A percentile compares a stretch with the other conserved stretches of the same genome.
phyloP scores from a whole-genome alignment of 371 early-diverging fungal genomes.

The Syncephalastrum contaminatum region DNA sequence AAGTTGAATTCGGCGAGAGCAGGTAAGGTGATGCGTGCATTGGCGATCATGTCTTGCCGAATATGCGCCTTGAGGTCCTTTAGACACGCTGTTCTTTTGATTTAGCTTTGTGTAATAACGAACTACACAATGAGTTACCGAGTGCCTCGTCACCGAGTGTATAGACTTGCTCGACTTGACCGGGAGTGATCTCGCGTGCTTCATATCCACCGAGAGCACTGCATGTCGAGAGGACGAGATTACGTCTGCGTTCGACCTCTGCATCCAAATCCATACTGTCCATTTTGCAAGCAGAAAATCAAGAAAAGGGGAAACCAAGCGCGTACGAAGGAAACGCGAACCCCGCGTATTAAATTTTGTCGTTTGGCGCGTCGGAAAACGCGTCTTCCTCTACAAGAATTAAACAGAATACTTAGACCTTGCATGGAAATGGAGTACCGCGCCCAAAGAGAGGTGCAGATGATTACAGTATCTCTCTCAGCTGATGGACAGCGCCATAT shows the following conservation, averaged over 20 bases:
- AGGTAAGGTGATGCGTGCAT: slow-evolving; percentile 58
- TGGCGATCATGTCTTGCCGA: slow-evolving; percentile 64
- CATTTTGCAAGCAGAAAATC: slow-evolving; percentile 14
- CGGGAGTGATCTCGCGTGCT: slow-evolving; percentile 40
- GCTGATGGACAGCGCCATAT: no score
- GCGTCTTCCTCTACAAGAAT: no score
- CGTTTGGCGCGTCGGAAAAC: no score
- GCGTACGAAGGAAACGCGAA: no score
- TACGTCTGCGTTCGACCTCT: slow-evolving; percentile 9
- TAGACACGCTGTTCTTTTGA: slow-evolving; percentile 22
- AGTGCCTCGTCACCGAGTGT: slow-evolving; percentile 80
- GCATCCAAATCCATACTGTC: slow-evolving; percentile 18
- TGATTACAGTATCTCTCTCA: no score
- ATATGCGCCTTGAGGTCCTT: slow-evolving; percentile 65
- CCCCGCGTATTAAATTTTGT: no score
- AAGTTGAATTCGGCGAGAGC: slow-evolving; percentile 74
- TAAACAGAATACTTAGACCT: no score
- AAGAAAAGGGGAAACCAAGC: not conserved
- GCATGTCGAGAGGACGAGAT: slow-evolving; percentile 71
- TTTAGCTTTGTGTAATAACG: not conserved
- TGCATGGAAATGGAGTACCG: no score
- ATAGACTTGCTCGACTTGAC: slow-evolving; percentile 53
- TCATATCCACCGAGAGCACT: slow-evolving; percentile 81
- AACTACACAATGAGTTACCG: slow-evolving; percentile 37
- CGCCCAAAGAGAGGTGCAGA: no score